A percentile compares a stretch with the other conserved stretches of the same genome.
phyloP scores from a whole-genome alignment of 257 asterid genomes.

The Primulina eburnea region DNA sequence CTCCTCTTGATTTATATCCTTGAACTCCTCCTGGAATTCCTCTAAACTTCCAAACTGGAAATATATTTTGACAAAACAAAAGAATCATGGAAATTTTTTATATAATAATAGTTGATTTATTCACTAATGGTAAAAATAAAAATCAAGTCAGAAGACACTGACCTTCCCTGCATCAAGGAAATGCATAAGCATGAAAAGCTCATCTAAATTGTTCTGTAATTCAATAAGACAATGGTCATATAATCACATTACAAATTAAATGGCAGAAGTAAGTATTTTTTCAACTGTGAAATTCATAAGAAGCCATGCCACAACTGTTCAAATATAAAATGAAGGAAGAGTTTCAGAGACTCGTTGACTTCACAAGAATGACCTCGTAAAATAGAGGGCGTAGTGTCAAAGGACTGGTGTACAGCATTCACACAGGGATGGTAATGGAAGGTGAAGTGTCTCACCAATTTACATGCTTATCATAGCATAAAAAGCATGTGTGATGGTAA shows the following conservation, averaged over 20 bases:
- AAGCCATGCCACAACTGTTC: slow-evolving; percentile 14
- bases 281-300: slow-evolving; percentile 19
- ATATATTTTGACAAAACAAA: slow-evolving; percentile 25
- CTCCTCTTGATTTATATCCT: slow-evolving; percentile 98
- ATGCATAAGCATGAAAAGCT: slow-evolving; percentile 99
- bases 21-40: slow-evolving; percentile 96
- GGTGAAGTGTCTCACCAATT: background rate
- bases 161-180: slow-evolving; percentile 99
- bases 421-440: background rate
- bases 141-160: slow-evolving; percentile 31
- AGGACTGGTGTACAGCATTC: too few relatives aligned
- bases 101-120: slow-evolving; percentile 13
- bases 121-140: slow-evolving; percentile 18
- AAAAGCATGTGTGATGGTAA: background rate
- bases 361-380: background rate
- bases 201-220: slow-evolving; percentile 96
- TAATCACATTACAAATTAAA: slow-evolving; percentile 11
- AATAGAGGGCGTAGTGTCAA: background rate
- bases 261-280: background rate
- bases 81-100: background rate
- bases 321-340: slow-evolving; percentile 11
- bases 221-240: slow-evolving; percentile 32
- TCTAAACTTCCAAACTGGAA: slow-evolving; percentile 89
- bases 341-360: slow-evolving; percentile 4
- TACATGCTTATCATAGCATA: background rate